A percentile compares a stretch with the other conserved stretches of the same genome.
Evolutionary conservation across 441 rosid genomes (phyloP).

Genomic region (Dalechampia spathulata): DNA sequence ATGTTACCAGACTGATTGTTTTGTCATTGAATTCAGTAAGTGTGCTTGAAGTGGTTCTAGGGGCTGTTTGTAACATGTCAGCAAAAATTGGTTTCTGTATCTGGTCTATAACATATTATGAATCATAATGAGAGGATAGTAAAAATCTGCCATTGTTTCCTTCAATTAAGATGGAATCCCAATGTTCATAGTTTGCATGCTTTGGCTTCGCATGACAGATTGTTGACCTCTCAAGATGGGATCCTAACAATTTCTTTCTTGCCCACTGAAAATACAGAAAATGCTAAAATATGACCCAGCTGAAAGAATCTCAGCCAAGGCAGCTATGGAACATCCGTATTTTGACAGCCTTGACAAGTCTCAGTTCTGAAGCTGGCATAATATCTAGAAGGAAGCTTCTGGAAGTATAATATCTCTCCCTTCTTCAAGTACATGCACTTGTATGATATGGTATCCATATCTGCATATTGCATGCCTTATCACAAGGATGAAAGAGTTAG

Average conservation of each 20-base stretch:
- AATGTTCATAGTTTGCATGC: neutral
- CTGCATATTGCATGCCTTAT: too few species aligned
- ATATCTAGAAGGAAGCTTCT: too few species aligned
- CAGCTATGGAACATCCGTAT: conserved; percentile 81
- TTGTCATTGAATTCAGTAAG: neutral
- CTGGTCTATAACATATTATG: neutral
- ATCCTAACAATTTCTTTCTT: too few species aligned
- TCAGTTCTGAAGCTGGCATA: conserved; percentile 49
- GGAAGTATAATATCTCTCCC: too few species aligned
- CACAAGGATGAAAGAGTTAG: too few species aligned
- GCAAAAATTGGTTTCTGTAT: too few species aligned
- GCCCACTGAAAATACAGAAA: conserved; percentile 38
- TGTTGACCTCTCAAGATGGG: too few species aligned
- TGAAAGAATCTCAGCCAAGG: conserved; percentile 86
- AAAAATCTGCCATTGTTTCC: neutral
- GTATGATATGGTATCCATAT: too few species aligned
- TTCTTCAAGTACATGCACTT: too few species aligned
- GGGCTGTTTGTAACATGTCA: too few species aligned
- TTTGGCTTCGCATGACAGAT: too few species aligned
- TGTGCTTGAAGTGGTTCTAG: too few species aligned
- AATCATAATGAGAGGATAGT: neutral
- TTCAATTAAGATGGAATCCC: neutral
- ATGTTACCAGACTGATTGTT: neutral
- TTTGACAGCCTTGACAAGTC: conserved; percentile 91
- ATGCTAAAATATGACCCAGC: conserved; percentile 84